Evolutionary conservation across 805 yeast genomes (phyloP).

Genomic region (Kockiozyma suomiensis): DNA sequence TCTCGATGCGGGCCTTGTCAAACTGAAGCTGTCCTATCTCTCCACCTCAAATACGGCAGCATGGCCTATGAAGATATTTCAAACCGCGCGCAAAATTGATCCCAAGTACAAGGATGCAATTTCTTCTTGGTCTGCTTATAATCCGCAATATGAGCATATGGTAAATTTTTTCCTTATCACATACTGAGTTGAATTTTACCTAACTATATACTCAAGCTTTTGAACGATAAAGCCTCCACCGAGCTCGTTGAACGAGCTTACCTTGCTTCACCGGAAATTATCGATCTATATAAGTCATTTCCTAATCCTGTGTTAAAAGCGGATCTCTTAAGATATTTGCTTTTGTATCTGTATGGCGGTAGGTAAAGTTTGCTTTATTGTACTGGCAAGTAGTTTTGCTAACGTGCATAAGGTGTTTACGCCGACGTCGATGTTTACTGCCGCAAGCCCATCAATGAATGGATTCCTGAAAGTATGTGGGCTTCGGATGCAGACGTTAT

Average conservation of each 20-base stretch:
- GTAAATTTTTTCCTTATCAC: too few species aligned
- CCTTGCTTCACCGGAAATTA: conserved; percentile 24
- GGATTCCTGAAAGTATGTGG: conserved; percentile 27
- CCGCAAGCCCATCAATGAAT: conserved; percentile 29
- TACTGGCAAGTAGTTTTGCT: too few species aligned
- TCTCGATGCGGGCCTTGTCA: conserved; percentile 24
- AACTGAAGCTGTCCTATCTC: conserved; percentile 11
- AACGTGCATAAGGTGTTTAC: conserved; percentile 21
- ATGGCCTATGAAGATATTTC: conserved; percentile 31
- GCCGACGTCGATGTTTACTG: conserved; percentile 34
- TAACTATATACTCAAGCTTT: conserved; percentile 14
- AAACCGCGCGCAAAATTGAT: conserved; percentile 14
- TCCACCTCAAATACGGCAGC: background rate
- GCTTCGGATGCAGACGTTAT: conserved; percentile 21
- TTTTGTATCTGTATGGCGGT: conserved; percentile 31
- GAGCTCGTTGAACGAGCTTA: conserved; percentile 21
- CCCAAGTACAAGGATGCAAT: conserved; percentile 16
- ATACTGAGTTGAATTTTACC: too few species aligned
- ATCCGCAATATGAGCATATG: conserved; percentile 26
- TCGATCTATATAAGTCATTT: conserved; percentile 19
- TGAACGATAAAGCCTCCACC: conserved; percentile 16
- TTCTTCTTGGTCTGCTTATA: conserved; percentile 19
- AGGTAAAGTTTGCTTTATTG: too few species aligned
- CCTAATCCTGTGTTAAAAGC: conserved; percentile 28
- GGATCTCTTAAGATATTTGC: conserved; percentile 31